These are phyloP conservation scores for Celoporthe dispersa DNA, from an alignment of 2,329 filamentous ascomycete genomes.

Conservation along the genomic window DNA sequence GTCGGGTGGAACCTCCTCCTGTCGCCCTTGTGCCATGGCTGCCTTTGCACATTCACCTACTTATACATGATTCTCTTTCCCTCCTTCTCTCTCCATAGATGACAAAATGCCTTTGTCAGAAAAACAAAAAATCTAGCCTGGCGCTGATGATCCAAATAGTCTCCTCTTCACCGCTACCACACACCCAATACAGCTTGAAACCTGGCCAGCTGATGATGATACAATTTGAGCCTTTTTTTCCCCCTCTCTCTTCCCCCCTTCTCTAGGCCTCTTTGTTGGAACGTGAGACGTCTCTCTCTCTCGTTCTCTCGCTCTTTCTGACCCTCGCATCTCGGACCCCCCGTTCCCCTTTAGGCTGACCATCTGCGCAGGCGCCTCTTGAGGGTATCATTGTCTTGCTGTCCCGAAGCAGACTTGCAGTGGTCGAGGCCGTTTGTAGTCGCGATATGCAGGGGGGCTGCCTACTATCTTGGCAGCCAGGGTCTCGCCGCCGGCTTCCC, in stretches of 20 bases:
- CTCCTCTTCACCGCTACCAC: background rate
- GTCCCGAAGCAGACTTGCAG: background rate
- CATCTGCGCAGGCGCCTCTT: background rate
- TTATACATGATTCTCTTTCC: conserved; percentile 26
- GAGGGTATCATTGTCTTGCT: background rate
- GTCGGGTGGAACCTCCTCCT: background rate
- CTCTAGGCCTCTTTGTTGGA: conserved; percentile 3
- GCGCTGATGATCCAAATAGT: conserved; percentile 25
- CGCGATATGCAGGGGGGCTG: background rate
- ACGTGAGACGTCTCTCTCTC: background rate
- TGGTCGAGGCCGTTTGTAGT: background rate
- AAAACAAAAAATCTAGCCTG: conserved; percentile 15
- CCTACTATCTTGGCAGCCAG: background rate
- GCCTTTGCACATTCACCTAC: conserved; percentile 25
- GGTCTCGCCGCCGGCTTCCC: background rate
- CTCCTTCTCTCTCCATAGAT: conserved; percentile 20
- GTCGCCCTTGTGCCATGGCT: conserved; percentile 11
- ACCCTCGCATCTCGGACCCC: too few species aligned
- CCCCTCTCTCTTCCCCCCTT: background rate
- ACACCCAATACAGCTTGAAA: background rate
- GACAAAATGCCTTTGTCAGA: conserved; percentile 24
- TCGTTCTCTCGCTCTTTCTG: too few species aligned
- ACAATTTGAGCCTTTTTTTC: background rate
- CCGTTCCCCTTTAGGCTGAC: background rate
- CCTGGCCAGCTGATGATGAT: background rate